Percentiles rank a stretch among this genome's conserved stretches.
These are phyloP conservation scores for Camellia lanceoleosa DNA, from an alignment of 148 eudicot species.

Conservation along the genomic window DNA sequence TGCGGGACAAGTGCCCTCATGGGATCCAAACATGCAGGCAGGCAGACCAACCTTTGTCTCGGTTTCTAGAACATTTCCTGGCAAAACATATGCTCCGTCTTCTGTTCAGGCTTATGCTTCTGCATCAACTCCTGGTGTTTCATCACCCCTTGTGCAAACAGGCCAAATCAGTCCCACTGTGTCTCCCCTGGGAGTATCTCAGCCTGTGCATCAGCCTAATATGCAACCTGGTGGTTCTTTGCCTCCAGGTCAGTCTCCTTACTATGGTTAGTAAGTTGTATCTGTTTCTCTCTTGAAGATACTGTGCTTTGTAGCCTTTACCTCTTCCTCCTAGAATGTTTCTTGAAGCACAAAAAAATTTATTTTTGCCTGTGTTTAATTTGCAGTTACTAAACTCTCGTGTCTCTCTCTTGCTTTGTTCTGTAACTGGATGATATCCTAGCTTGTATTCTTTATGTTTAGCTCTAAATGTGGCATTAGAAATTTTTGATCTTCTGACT, in stretches of 20 bases:
- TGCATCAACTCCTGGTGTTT: slow-evolving; percentile 24
- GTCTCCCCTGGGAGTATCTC: slow-evolving; percentile 18
- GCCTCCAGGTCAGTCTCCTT: slow-evolving; percentile 32
- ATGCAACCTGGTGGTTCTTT: slow-evolving; percentile 33
- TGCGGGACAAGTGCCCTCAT: slow-evolving; percentile 25
- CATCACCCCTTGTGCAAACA: slow-evolving; percentile 20
- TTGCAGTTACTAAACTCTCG: background rate
- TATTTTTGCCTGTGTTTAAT: background rate
- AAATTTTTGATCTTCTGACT: background rate
- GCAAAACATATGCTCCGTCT: slow-evolving; percentile 36
- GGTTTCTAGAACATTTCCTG: slow-evolving; percentile 42
- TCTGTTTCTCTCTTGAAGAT: background rate
- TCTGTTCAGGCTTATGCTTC: slow-evolving; percentile 29
- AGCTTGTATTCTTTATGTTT: background rate
- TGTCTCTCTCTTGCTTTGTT: background rate
- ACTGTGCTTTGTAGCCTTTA: background rate
- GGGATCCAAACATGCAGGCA: slow-evolving; percentile 41
- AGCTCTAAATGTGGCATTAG: background rate
- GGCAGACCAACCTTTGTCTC: slow-evolving; percentile 38
- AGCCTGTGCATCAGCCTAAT: slow-evolving; percentile 21
- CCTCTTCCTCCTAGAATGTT: background rate
- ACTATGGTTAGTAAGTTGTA: slow-evolving; percentile 28
- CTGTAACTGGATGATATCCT: background rate
- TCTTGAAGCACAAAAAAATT: background rate
- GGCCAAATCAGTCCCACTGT: slow-evolving; percentile 23